Evolutionary conservation across 208 protist genomes (phyloP).

Genomic region (Plasmodiophora brassicae): DNA sequence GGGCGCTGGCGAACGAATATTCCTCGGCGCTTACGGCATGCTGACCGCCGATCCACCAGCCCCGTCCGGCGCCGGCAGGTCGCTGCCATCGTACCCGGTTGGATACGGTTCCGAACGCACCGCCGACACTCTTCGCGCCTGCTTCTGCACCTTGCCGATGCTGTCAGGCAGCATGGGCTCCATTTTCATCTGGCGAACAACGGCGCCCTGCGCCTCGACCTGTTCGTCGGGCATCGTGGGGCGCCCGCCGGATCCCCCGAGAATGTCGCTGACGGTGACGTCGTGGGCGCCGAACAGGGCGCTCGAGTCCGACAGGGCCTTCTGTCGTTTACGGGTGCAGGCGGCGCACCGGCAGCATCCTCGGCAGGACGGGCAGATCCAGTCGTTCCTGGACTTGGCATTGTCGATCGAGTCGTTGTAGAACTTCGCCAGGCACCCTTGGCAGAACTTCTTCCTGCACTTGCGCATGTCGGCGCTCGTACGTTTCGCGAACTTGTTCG

Average conservation of each 20-base stretch:
- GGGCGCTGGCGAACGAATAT: neutral
- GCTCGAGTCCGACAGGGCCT: neutral
- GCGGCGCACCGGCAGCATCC: neutral
- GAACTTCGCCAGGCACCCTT: neutral
- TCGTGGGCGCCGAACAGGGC: neutral
- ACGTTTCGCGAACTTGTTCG: neutral
- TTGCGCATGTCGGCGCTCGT: neutral
- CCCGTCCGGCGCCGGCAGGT: neutral
- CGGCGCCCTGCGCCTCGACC: neutral
- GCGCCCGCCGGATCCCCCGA: neutral
- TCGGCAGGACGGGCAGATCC: neutral
- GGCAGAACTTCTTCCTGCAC: neutral
- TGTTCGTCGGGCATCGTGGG: neutral
- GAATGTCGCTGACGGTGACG: neutral
- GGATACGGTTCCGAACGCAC: neutral
- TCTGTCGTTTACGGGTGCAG: neutral
- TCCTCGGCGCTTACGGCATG: neutral
- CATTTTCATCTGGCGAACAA: neutral
- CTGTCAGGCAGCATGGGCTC: neutral
- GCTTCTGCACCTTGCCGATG: too few relatives aligned
- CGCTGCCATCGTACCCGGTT: neutral
- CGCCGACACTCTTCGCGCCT: neutral
- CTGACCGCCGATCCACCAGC: neutral
- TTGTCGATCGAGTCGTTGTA: neutral
- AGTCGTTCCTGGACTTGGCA: neutral